A percentile compares a stretch with the other conserved stretches of the same genome.
phyloP scores from a whole-genome alignment of 2,329 filamentous ascomycete genomes.

The Sordariomycetes sp. region DNA sequence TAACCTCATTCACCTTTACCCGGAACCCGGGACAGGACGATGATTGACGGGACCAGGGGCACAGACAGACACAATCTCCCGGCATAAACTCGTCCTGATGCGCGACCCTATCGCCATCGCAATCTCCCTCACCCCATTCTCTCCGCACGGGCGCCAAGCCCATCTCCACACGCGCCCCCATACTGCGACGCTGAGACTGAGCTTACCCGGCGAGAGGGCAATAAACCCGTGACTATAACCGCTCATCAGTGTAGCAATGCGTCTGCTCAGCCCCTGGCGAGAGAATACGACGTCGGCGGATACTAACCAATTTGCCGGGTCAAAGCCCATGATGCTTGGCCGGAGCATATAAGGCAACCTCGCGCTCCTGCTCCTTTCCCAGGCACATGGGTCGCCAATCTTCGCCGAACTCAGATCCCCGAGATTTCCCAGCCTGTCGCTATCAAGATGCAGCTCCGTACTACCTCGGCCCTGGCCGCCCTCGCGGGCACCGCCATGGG shows the following conservation, averaged over 20 bases:
- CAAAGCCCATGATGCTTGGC: neutral
- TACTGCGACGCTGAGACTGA: neutral
- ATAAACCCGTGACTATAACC: neutral
- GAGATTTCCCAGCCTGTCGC: neutral
- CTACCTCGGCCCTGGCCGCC: slow-evolving; percentile 2
- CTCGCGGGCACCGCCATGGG: neutral
- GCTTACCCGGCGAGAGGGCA: neutral
- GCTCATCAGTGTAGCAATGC: neutral
- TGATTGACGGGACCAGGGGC: neutral
- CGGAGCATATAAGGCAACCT: neutral
- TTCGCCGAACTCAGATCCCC: neutral
- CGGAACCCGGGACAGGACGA: neutral
- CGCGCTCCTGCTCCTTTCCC: neutral
- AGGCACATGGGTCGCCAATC: neutral
- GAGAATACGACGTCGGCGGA: neutral
- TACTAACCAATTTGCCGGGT: neutral
- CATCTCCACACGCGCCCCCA: neutral
- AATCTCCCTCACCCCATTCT: neutral
- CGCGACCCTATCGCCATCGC: neutral
- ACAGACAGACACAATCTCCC: neutral
- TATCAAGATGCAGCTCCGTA: neutral
- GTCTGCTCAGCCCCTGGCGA: neutral
- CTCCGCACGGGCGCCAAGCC: neutral
- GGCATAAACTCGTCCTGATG: neutral
- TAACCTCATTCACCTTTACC: neutral